phyloP scores from a whole-genome alignment of 768 basidiomycete species.

The Trichaptum fuscoviolaceum region DNA sequence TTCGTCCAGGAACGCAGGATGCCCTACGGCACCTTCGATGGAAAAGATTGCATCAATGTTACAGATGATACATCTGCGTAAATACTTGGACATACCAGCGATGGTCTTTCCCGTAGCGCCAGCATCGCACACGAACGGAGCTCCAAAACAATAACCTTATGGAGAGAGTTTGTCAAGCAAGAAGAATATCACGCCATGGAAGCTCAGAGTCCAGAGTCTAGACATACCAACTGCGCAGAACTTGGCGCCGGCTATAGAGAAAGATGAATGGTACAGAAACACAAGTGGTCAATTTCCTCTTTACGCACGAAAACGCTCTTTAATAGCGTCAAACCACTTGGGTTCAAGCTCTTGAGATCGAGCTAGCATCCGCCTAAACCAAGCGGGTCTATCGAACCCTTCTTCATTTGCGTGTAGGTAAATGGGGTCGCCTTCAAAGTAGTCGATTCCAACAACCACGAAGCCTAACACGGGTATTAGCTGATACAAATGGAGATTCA shows the following conservation, averaged over 20 bases:
- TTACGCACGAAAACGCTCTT: conserved; percentile 39
- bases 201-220: too few relatives aligned
- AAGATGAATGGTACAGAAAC: conserved; percentile 13
- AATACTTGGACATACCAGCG: conserved; percentile 1
- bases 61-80: background rate
- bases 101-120: conserved; percentile 7
- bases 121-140: conserved; percentile 19
- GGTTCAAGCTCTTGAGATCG: conserved; percentile 37
- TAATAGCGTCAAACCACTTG: conserved; percentile 48
- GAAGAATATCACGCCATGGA: background rate
- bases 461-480: conserved; percentile 27
- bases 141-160: conserved; percentile 23
- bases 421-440: conserved; percentile 57
- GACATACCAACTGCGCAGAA: conserved; percentile 43
- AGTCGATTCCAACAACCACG: conserved; percentile 54
- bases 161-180: too few relatives aligned
- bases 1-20: conserved; percentile 19
- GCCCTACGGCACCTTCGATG: conserved; percentile 17
- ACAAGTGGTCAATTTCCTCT: background rate
- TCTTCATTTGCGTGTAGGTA: conserved; percentile 33
- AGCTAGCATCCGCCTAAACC: conserved; percentile 32
- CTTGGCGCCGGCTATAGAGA: conserved; percentile 24
- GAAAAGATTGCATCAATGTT: conserved; percentile 4
- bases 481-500: background rate
- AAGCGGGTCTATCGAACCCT: conserved; percentile 33